Conservation (phyloP, 192 early-diverging fungal genomes). For the Lunasporangiospora selenospora region DNA sequence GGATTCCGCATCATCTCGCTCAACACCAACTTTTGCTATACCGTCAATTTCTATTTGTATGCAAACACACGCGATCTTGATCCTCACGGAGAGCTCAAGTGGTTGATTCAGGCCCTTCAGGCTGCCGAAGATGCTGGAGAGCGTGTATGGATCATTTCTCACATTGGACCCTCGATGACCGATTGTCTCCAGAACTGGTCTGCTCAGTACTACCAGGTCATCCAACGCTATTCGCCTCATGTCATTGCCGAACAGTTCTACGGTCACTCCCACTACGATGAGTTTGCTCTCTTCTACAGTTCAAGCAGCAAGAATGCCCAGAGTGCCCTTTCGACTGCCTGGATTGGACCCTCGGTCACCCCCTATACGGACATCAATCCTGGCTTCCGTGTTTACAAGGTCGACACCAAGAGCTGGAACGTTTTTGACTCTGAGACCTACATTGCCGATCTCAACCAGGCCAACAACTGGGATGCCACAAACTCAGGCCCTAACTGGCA, state of each 20-base stretch:
- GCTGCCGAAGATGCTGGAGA: conserved; percentile 59
- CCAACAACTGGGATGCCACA: conserved; percentile 44
- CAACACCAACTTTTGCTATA: conserved; percentile 69
- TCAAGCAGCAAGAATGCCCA: conserved; percentile 30
- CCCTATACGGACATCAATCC: conserved; percentile 61
- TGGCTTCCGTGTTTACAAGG: conserved; percentile 62
- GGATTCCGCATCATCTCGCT: conserved; percentile 58
- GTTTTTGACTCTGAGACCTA: conserved; percentile 62
- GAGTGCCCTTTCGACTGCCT: conserved; percentile 55
- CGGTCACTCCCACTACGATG: conserved; percentile 62
- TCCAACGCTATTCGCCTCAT: conserved; percentile 61
- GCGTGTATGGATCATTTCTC: conserved; percentile 66
- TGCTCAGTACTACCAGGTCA: conserved; percentile 60
- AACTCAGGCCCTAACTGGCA: conserved; percentile 55
- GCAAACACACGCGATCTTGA: conserved; percentile 49
- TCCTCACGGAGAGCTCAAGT: conserved; percentile 57
- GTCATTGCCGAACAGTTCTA: conserved; percentile 65
- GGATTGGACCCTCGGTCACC: conserved; percentile 59
- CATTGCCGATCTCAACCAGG: conserved; percentile 55
- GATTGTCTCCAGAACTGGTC: conserved; percentile 60
- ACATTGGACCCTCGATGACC: conserved; percentile 55
- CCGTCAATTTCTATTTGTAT: conserved; percentile 61
- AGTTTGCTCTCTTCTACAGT: conserved; percentile 59
- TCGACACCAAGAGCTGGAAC: conserved; percentile 60
- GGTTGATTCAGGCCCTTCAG: conserved; percentile 57